Evolutionary conservation across 257 asterid genomes (phyloP), one percentile per base, ranked within the genome.

Genomic region (Cinchona pubescens): DNA sequence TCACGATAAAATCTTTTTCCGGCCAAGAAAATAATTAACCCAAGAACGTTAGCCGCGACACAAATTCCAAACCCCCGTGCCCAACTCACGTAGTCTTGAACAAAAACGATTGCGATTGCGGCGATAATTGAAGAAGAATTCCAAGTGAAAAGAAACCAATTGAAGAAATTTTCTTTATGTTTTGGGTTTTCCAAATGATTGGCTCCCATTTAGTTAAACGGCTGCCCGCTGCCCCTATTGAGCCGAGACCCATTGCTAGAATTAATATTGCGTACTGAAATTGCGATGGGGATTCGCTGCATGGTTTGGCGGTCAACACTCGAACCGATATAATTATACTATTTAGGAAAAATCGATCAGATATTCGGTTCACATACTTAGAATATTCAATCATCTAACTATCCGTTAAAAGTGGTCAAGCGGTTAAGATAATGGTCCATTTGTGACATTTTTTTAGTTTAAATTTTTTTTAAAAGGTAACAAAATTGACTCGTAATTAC

Each of bases 61-160:
- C 83, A 73, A 0, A 79, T 63, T 2, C 59, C 70, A 34, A 67
- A 79, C 3, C 79, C 79, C 53, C 5, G 19, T 45, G 72, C 55
- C 79, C 79, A 79, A 21, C 82, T 67, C 15, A 73, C 38, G n/a
- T 74, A 59, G 14, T 79, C 82, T 74, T 79, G 64, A 0, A 79
- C 40, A 61, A 73, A 79, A 12, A 67, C 82, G 16, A 79, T 34
- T 15, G 70, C 75, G 2, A 75, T 79, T 48, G 34, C 11, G 11
- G 69, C 69, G 25, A 79, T 67, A 2, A 79, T 55, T n/a, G 74
- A 38, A 5, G 79, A 63, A 14, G 7, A 34, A 64, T 73, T 65
- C 70, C 60, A 37, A 3, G 82, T 73, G 18, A 73, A 65, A 55
- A 73, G 35, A 73, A 35, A 79, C 82, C 82, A 79, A 23, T 79